phyloP scores from a whole-genome alignment of 208 protist genomes.

The Hexamita inflata region DNA sequence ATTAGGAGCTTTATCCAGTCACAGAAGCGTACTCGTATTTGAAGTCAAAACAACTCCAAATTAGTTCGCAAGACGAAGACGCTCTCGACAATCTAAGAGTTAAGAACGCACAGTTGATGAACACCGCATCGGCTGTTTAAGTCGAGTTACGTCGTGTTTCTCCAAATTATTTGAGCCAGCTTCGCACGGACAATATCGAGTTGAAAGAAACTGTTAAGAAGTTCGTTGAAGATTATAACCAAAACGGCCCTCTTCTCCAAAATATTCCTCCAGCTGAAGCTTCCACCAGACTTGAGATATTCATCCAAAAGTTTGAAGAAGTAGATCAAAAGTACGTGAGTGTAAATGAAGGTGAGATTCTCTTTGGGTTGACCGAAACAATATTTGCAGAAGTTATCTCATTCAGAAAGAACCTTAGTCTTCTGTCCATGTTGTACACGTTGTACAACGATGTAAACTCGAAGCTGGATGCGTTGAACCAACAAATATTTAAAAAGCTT shows the following conservation, averaged over 20 bases:
- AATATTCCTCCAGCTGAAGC: conserved; percentile 71
- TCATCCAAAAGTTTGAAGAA: conserved; percentile 74
- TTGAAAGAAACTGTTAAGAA: conserved; percentile 68
- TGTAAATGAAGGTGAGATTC: conserved; percentile 71
- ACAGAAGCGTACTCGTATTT: conserved; percentile 72
- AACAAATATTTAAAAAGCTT: conserved; percentile 74
- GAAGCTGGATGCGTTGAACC: conserved; percentile 70
- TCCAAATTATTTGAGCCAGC: conserved; percentile 66
- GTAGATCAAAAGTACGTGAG: conserved; percentile 72
- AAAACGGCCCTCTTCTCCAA: conserved; percentile 76
- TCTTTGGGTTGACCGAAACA: conserved; percentile 74
- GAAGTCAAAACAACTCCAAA: conserved; percentile 61
- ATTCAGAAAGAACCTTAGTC: conserved; percentile 69
- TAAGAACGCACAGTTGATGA: conserved; percentile 69
- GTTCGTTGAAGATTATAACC: conserved; percentile 77
- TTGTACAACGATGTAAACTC: conserved; percentile 75
- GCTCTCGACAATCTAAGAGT: conserved; percentile 69
- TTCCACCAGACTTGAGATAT: conserved; percentile 74
- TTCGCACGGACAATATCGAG: conserved; percentile 70
- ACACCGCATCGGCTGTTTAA: conserved; percentile 56
- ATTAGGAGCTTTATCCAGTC: conserved; percentile 69
- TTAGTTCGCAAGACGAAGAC: conserved; percentile 80
- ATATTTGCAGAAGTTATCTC: conserved; percentile 72
- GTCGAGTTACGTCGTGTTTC: conserved; percentile 71
- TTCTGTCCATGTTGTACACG: conserved; percentile 74